phyloP scores from a whole-genome alignment of 768 basidiomycete species.

The Thelephora ganbajun region DNA sequence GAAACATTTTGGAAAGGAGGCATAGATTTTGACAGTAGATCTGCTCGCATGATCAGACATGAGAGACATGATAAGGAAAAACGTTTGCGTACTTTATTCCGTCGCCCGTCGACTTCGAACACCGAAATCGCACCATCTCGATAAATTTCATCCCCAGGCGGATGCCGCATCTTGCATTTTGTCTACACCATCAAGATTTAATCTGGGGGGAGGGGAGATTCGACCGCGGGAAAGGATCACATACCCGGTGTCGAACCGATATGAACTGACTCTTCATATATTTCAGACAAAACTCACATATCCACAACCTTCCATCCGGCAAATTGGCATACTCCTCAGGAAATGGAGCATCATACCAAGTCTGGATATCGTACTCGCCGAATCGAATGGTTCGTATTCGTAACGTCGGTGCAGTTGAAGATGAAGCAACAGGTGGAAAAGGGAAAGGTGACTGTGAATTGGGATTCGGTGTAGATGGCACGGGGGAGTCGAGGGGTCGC shows the following conservation, averaged over 20 bases:
- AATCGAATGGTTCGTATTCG: constrained; percentile 85
- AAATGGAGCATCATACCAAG: constrained; percentile 98
- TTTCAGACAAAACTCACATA: constrained; percentile 96
- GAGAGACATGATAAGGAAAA: background rate
- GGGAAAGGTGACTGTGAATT: constrained; percentile 32
- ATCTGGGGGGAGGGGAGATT: background rate
- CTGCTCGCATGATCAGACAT: constrained; percentile 21
- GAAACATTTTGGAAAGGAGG: constrained; percentile 95
- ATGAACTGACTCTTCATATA: constrained; percentile 94
- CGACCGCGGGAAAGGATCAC: constrained; percentile 16
- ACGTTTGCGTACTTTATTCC: constrained; percentile 68
- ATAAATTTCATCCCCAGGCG: constrained; percentile 97
- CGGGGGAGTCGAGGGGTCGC: constrained; percentile 25
- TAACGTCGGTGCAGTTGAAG: constrained; percentile 23
- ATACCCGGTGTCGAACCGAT: constrained; percentile 71
- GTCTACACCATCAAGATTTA: constrained; percentile 31
- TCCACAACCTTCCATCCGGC: constrained; percentile 86
- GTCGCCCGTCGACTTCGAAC: constrained; percentile 95
- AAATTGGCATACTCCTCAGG: constrained; percentile 93
- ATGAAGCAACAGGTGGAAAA: constrained; percentile 18
- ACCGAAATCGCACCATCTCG: constrained; percentile 79
- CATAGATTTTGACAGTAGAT: constrained; percentile 99
- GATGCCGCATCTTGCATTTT: constrained; percentile 91
- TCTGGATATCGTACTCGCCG: constrained; percentile 84
- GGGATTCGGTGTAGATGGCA: constrained; percentile 25